Base-by-base conservation (phyloP, 768 basidiomycete species). In the Tephrocybe sp. region DNA sequence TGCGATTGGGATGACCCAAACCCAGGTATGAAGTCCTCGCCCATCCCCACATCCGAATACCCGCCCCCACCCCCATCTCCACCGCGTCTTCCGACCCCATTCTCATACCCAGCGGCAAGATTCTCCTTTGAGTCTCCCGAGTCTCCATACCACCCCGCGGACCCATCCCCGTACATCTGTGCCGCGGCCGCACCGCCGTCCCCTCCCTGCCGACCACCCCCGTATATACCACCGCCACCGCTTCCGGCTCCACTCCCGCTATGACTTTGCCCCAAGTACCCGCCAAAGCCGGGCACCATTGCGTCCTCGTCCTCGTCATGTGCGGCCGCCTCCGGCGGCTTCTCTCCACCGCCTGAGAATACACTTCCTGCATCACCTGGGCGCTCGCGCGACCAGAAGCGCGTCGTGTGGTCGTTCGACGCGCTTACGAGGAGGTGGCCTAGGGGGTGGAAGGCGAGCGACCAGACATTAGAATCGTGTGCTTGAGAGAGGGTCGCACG, bases 401-500 rank as follows among this genome's bases (percentile, higher is more conserved):
- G 83, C 5, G 96, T 97, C 5, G 97, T 98, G 71, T 95, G 92
- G 74, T 99, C 97, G 73, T 97, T 98, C n/a, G 89, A 90, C 9
- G 88, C 97, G 54, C 84, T 87, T 53, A 87, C 93, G 59, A 99
- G 85, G 59, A 98, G 79, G 69, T 98, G 95, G 0, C 97, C 96
- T 13, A 98, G 82, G 0, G 96, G 95, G 69, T 98, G 95, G 78
- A 85, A 99, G 3, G 92, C 83, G 55, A 99, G 81, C 0, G 92
- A 84, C 92, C 95, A 98, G 54, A 99, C 92, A 66, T 95, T 94
- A 25, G 91, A 92, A 73, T 99, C 97, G 76, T 99, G 97, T 8
- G 97, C 97, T 64, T 92, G 89, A n/a, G 89, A 86, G 58, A 99
- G 83, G 12, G 84, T 87, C 5, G 92, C 88, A 44, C 90, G 86